A percentile compares a stretch with the other conserved stretches of the same genome.
Evolutionary conservation across 1,284 basidiomycete species (phyloP).

Genomic region (Violaceomyces palustris): DNA sequence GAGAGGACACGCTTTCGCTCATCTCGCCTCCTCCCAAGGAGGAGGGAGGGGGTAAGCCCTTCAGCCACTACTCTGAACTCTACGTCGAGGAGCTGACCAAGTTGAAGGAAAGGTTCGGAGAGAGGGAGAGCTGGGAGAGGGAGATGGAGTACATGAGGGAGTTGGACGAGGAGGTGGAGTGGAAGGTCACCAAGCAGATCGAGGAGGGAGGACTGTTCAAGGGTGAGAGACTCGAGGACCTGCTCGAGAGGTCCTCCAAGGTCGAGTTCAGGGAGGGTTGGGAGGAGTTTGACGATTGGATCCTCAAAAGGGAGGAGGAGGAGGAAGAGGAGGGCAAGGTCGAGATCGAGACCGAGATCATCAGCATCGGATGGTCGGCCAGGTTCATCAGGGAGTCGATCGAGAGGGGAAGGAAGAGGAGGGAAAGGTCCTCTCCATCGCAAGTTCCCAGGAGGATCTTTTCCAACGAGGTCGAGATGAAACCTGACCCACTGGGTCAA

Average conservation of each 20-base stretch:
- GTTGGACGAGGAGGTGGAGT: constrained; percentile 28
- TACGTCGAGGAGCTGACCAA: constrained; percentile 27
- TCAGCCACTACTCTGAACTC: constrained; percentile 24
- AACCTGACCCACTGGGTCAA: neutral
- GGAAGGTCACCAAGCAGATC: constrained; percentile 20
- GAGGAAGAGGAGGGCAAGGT: neutral
- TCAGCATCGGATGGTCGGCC: constrained; percentile 46
- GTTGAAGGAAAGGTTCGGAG: constrained; percentile 6
- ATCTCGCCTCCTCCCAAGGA: constrained; percentile 26
- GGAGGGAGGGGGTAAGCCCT: constrained; percentile 14
- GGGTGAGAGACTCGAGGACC: constrained; percentile 2
- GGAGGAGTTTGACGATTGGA: constrained; percentile 12
- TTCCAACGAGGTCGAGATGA: constrained; percentile 42
- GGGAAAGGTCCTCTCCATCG: neutral
- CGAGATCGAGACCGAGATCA: constrained; percentile 15
- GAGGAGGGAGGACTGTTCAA: constrained; percentile 33
- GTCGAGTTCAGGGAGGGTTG: constrained; percentile 29
- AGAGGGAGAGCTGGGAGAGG: constrained; percentile 1
- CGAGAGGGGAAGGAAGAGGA: neutral
- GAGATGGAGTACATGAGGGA: constrained; percentile 20
- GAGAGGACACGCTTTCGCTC: constrained; percentile 39
- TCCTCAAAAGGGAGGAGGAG: too few relatives aligned
- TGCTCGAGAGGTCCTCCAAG: constrained; percentile 5
- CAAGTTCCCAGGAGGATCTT: constrained; percentile 11
- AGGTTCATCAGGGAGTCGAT: constrained; percentile 31